Evolutionary conservation across 1,139 yeast genomes (phyloP), one percentile per base, ranked within the genome.

Genomic region (Wickerhamomyces sp.): DNA sequence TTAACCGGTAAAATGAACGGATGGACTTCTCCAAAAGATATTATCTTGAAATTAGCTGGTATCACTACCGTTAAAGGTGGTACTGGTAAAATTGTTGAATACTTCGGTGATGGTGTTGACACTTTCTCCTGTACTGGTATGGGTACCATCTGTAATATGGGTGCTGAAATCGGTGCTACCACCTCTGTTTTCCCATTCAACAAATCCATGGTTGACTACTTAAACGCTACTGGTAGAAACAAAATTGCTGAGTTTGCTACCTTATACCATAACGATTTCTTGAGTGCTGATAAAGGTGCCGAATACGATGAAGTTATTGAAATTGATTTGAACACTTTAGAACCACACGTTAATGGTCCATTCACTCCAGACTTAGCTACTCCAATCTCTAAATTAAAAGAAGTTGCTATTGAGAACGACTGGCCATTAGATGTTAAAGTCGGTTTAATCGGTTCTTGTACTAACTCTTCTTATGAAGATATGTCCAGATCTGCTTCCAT

Each of bases 121-220:
- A 82, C 96, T 51, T 86, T 92, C 71, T 87, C 96, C 37, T 89
- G 96, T 74, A 90, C 98, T 51, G 98, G 98, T 80, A 90, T 90
- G 98, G 98, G 95, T 68, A 90, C 98, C 61, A 92, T 90, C 71
- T 90, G 98, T 81, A 90, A 90, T 72, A 90, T 90, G 98, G 98
- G 98, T 81, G 98, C 98, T 55, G 98, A 90, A 74, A 88, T 90
- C 58, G 98, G 98, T 76, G 98, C 97, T 48, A 90, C 98, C 54
- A 92, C 98, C 47, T 92, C 97, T 40, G 90, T 86, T 52, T 92
- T 92, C 95, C 98, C 98, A 69, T 89, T 74, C 82, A 88, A 88
- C 76, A 72, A 80, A 57, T 81, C 96, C 51, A 88, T 88, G 96
- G 81, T 71, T 64, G 86, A 84, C 52, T 92, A 87, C 75, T 78